Base-by-base conservation (phyloP, 2,329 filamentous ascomycete species). In the Claviceps fusiformis region DNA sequence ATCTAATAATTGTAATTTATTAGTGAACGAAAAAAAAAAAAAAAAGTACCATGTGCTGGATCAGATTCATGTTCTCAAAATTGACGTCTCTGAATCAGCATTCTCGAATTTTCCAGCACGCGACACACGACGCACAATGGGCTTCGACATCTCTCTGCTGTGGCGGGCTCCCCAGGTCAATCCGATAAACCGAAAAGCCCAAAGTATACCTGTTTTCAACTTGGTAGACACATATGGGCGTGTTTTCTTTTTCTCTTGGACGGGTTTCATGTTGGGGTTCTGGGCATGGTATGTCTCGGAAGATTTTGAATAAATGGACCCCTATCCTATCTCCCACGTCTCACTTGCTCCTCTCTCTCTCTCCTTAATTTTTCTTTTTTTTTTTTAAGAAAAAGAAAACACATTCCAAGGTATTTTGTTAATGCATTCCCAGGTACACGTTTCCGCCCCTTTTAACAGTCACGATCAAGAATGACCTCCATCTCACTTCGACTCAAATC, bases 191-290 rank as follows among this genome's bases (percentile, higher is more conserved):
- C 78, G 79, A 56, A 95, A 95, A 68, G 90, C 90, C 54, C 82
- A 79, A 57, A 87, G 87, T 0, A 81, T 95, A 50, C 90, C 90
- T 0, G 68, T 88, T 27, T 73, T 95, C 58, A 95, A 95, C 67
- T 80, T 85, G 0, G 66, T 91, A 62, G 79, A 95, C 67, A 73
- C 83, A 62, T 90, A 95, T 73, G 90, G 89, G 43, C 80, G 89
- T 7, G 89, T 93, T 0, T 95, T 95, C 70, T 89, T 91, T 75
- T 95, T 95, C 72, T 87, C 86, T 1, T 93, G 87, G 83, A 78
- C 90, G 50, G 87, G 87, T 2, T 93, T 93, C 70, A 83, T 93
- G 78, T 80, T 92, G 54, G 86, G 87, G 8, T 95, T 95, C 71
- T 88, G 89, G 78, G 90, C 88, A 11, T 95, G 87, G 87, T 70